Percentiles rank a stretch among this genome's conserved stretches.
phyloP scores from a whole-genome alignment of 345 rosid genomes.

The Arabidopsis suecica region DNA sequence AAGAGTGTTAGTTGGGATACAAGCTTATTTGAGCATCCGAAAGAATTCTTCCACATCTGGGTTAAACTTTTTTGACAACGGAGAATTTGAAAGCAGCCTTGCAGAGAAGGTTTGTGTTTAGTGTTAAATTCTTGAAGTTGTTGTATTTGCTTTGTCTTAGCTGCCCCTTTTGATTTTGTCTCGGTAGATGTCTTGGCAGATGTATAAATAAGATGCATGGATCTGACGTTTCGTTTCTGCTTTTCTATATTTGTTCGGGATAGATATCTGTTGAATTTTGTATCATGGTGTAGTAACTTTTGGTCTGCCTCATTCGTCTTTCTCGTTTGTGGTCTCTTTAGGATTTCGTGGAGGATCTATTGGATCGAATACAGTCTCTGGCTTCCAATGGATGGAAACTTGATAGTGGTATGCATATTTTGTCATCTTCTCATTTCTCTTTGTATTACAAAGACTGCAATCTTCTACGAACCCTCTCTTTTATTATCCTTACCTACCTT shows the following conservation, averaged over 20 bases:
- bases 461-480: constrained; percentile 15
- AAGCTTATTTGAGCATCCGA: constrained; percentile 95
- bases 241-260: constrained; percentile 4
- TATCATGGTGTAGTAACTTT: constrained; percentile 21
- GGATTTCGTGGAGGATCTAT: constrained; percentile 97
- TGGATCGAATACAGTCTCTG: constrained; percentile 72
- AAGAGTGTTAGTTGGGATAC: constrained; percentile 83
- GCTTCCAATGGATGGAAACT: constrained; percentile 91
- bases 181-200: constrained; percentile 11
- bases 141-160: constrained; percentile 19
- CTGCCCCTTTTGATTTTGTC: constrained; percentile 12
- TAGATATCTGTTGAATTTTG: constrained; percentile 16
- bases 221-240: background rate
- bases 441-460: constrained; percentile 20
- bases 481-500: constrained; percentile 5
- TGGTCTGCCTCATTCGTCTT: constrained; percentile 16
- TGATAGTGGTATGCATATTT: constrained; percentile 71
- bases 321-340: constrained; percentile 45
- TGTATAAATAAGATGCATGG: constrained; percentile 13
- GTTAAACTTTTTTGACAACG: constrained; percentile 70
- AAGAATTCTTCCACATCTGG: constrained; percentile 70
- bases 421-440: constrained; percentile 1
- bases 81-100: constrained; percentile 53
- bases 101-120: constrained; percentile 64
- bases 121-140: constrained; percentile 7